Evolutionary conservation across 192 early-diverging fungal genomes (phyloP).

Genomic region (Ambispora gerdemannii): DNA sequence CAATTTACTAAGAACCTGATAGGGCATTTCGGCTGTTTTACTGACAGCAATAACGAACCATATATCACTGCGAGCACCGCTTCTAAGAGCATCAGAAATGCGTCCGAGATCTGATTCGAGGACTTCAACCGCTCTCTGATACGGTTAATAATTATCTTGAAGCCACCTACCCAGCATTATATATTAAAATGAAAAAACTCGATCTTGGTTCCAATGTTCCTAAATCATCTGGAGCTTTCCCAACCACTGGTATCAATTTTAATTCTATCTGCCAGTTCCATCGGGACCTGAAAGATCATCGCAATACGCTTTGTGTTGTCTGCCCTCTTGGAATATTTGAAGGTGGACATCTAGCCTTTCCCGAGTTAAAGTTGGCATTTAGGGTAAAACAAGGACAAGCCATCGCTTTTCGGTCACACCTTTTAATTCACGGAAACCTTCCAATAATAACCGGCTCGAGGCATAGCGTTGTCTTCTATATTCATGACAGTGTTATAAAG

Average conservation of each 20-base stretch:
- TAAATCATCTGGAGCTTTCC: neutral
- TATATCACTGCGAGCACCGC: neutral
- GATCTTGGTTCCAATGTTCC: conserved; percentile 20
- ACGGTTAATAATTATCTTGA: neutral
- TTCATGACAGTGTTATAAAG: conserved; percentile 5
- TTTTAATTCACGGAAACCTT: conserved; percentile 9
- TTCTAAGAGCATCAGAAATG: neutral
- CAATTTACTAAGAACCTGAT: neutral
- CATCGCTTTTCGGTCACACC: neutral
- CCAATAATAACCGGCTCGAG: too few species aligned
- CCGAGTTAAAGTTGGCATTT: conserved; percentile 6
- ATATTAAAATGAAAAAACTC: conserved; percentile 6
- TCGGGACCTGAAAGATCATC: too few species aligned
- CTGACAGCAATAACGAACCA: neutral
- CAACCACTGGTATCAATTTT: conserved; percentile 5
- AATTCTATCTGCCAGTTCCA: conserved; percentile 13
- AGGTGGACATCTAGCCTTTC: conserved; percentile 4
- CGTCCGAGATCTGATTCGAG: conserved; percentile 1
- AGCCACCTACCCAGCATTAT: conserved; percentile 5
- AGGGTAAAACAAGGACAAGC: conserved; percentile 5
- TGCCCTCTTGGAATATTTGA: too few species aligned
- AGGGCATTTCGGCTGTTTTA: conserved; percentile 9
- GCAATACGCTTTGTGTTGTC: conserved; percentile 19
- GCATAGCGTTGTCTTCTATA: conserved; percentile 17
- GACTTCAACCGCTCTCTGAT: neutral